These are phyloP conservation scores for Chimonanthus praecox DNA, from an alignment of 164 flowering plant species.

Conservation along the genomic window DNA sequence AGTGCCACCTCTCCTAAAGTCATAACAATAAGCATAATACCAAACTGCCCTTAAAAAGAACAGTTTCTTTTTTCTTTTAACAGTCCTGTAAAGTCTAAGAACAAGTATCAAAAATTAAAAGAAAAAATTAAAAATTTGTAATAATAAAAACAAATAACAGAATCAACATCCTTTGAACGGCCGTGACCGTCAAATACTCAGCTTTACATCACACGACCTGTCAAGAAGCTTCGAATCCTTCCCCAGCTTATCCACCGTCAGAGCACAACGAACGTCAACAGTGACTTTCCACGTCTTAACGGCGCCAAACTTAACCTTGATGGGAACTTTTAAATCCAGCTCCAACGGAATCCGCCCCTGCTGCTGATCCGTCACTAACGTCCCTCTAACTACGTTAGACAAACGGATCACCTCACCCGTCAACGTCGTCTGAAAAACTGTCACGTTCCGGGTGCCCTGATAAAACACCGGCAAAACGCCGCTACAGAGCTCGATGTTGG, in stretches of 20 bases:
- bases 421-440: constrained; percentile 44
- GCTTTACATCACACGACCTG: constrained; percentile 30
- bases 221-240: constrained; percentile 41
- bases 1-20: too few relatives aligned
- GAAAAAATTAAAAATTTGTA: too few relatives aligned
- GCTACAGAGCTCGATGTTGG: constrained; percentile 28
- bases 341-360: constrained; percentile 46
- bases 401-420: constrained; percentile 37
- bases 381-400: constrained; percentile 14
- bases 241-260: constrained; percentile 52
- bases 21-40: too few relatives aligned
- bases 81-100: too few relatives aligned
- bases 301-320: constrained; percentile 57
- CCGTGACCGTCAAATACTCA: constrained; percentile 5
- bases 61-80: too few relatives aligned
- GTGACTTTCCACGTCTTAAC: constrained; percentile 69
- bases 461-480: constrained; percentile 61
- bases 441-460: constrained; percentile 68
- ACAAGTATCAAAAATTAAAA: too few relatives aligned
- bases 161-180: neutral
- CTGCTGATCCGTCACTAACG: constrained; percentile 23
- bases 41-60: too few relatives aligned
- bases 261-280: constrained; percentile 55
- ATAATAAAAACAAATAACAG: neutral
- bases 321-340: constrained; percentile 49